Evolutionary conservation across 768 basidiomycete genomes (phyloP).

Genomic region (Clitopilus passeckerianus): DNA sequence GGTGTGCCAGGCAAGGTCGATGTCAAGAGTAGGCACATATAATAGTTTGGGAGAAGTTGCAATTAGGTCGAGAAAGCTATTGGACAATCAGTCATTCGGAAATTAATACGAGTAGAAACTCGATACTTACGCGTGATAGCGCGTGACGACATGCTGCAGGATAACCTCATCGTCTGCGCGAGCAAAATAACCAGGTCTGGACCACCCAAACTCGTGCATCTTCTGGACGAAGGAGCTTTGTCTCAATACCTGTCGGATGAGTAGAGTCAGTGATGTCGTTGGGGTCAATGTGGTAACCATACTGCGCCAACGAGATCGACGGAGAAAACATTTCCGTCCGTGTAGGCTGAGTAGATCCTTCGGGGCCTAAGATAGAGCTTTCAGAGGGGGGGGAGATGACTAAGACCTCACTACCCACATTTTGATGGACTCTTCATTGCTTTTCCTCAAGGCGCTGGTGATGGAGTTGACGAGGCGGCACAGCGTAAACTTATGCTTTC

Average conservation of each 20-base stretch:
- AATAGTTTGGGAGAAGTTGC: slow-evolving; percentile 26
- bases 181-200: slow-evolving; percentile 29
- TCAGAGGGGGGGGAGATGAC: neutral
- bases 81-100: neutral
- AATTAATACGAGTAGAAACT: neutral
- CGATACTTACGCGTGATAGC: slow-evolving; percentile 41
- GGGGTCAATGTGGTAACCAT: neutral
- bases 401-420: neutral
- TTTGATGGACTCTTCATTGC: neutral
- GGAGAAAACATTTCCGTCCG: neutral
- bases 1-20: slow-evolving; percentile 65
- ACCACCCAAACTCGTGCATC: slow-evolving; percentile 42
- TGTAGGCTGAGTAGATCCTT: neutral
- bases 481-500: neutral
- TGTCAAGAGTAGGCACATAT: slow-evolving; percentile 53
- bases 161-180: slow-evolving; percentile 22
- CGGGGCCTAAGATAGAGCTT: neutral
- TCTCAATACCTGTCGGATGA: slow-evolving; percentile 32
- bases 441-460: neutral
- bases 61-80: slow-evolving; percentile 44
- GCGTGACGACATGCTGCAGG: slow-evolving; percentile 35
- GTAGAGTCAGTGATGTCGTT: neutral
- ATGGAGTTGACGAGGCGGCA: neutral
- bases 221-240: slow-evolving; percentile 43
- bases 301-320: neutral